phyloP scores from a whole-genome alignment of 1,284 basidiomycete species.

The Sporisorium scitamineum region DNA sequence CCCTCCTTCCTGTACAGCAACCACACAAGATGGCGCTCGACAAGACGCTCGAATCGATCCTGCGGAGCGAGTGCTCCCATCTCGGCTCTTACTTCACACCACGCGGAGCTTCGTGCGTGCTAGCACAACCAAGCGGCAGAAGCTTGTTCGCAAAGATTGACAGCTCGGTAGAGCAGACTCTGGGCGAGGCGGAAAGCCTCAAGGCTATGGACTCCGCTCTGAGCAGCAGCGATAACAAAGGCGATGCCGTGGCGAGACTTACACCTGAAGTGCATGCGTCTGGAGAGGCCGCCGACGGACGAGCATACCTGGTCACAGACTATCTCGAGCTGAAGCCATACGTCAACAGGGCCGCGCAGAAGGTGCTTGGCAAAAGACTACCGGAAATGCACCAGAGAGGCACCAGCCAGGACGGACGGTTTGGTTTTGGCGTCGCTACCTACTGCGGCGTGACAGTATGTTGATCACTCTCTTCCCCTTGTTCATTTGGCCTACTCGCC shows the following conservation, averaged over 20 bases:
- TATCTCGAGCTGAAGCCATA: constrained; percentile 32
- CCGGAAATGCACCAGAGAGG: constrained; percentile 41
- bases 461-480: not conserved
- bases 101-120: constrained; percentile 20
- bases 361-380: constrained; percentile 23
- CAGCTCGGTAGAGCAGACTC: constrained; percentile 27
- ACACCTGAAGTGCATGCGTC: constrained; percentile 35
- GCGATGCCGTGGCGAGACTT: constrained; percentile 1
- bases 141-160: constrained; percentile 37
- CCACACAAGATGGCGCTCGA: constrained; percentile 21
- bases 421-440: constrained; percentile 36
- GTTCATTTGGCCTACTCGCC: not conserved
- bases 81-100: constrained; percentile 27
- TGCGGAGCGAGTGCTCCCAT: constrained; percentile 29
- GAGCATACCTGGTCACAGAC: constrained; percentile 40
- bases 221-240: not conserved
- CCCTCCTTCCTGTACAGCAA: not conserved
- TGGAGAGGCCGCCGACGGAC: constrained; percentile 18
- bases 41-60: constrained; percentile 32
- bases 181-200: constrained; percentile 41
- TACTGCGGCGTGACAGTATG: constrained; percentile 42
- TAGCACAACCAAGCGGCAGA: constrained; percentile 27
- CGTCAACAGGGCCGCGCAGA: constrained; percentile 17
- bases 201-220: constrained; percentile 21
- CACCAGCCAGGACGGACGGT: constrained; percentile 19